Evolutionary conservation across 805 yeast species (phyloP).

Genomic region (Saccharomycopsis sp.): DNA sequence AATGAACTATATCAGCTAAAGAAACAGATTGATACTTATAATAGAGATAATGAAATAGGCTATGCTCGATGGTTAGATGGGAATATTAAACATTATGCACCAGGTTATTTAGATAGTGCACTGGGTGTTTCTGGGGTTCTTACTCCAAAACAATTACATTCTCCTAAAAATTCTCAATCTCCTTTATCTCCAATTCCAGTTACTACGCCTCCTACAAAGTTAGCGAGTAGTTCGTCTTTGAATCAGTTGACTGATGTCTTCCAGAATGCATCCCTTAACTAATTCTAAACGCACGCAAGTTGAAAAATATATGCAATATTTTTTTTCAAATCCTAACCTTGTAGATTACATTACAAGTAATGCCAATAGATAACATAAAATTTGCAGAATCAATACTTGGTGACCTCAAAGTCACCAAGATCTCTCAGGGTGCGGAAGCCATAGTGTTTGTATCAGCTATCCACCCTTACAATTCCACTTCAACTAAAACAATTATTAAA

Average conservation of each 20-base stretch:
- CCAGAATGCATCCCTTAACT: conserved; percentile 5
- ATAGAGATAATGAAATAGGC: not conserved
- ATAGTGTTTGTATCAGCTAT: conserved; percentile 53
- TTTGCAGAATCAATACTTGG: conserved; percentile 8
- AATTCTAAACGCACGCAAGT: too few relatives aligned
- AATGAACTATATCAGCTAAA: conserved; percentile 4
- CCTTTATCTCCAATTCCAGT: too few relatives aligned
- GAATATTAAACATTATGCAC: conserved; percentile 19
- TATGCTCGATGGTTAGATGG: conserved; percentile 16
- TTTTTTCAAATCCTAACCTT: too few relatives aligned
- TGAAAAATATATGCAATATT: too few relatives aligned
- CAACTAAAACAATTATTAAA: conserved; percentile 54
- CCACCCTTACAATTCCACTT: conserved; percentile 52
- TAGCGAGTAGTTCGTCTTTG: too few relatives aligned
- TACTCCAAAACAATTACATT: too few relatives aligned
- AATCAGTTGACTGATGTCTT: conserved; percentile 11
- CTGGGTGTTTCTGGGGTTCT: not conserved
- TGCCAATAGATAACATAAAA: not conserved
- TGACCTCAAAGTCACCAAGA: conserved; percentile 16
- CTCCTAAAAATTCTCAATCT: too few relatives aligned
- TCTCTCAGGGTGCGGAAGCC: conserved; percentile 93
- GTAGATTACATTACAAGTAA: too few relatives aligned
- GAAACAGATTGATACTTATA: not conserved
- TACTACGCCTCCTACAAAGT: too few relatives aligned
- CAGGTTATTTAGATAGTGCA: conserved; percentile 18